Evolutionary conservation across 2,329 filamentous ascomycete genomes (phyloP).

Genomic region (Emmonsia crescens): DNA sequence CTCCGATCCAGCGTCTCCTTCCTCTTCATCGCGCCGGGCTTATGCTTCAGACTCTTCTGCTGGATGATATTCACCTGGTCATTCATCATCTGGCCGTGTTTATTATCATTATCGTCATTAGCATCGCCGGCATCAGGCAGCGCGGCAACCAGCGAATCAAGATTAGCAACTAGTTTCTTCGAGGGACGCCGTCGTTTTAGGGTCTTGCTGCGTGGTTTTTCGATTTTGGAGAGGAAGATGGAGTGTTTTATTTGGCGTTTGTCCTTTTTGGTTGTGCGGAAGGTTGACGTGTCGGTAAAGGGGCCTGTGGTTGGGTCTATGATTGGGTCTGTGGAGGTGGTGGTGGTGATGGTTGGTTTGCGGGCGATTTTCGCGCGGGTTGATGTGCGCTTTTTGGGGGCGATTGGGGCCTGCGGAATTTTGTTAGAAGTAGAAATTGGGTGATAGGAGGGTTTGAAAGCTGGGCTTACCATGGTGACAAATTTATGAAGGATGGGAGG

Average conservation of each 20-base stretch:
- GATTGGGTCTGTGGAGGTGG: slow-evolving; percentile 5
- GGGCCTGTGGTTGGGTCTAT: slow-evolving; percentile 4
- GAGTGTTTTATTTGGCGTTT: slow-evolving; percentile 76
- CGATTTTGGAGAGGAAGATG: slow-evolving; percentile 64
- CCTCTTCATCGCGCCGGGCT: slow-evolving; percentile 69
- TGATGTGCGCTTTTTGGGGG: slow-evolving; percentile 13
- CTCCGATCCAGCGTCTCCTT: slow-evolving; percentile 68
- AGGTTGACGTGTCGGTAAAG: slow-evolving; percentile 32
- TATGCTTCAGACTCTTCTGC: slow-evolving; percentile 62
- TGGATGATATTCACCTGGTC: slow-evolving; percentile 56
- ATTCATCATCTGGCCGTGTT: slow-evolving; percentile 26
- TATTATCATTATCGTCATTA: slow-evolving; percentile 33
- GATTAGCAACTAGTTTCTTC: slow-evolving; percentile 67
- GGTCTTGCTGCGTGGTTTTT: slow-evolving; percentile 47
- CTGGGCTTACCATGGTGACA: slow-evolving; percentile 4
- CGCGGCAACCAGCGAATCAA: slow-evolving; percentile 69
- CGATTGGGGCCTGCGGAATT: slow-evolving; percentile 19
- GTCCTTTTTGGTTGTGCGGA: slow-evolving; percentile 67
- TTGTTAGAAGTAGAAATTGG: slow-evolving; percentile 3
- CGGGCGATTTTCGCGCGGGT: slow-evolving; percentile 7
- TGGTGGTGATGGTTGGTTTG: slow-evolving; percentile 15
- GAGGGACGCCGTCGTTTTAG: slow-evolving; percentile 56
- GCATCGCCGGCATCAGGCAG: slow-evolving; percentile 53
- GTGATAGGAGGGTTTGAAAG: background rate
- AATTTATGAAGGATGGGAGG: background rate